Base-by-base conservation (phyloP, 2,329 filamentous ascomycete species). In the Calonectria honghensis region DNA sequence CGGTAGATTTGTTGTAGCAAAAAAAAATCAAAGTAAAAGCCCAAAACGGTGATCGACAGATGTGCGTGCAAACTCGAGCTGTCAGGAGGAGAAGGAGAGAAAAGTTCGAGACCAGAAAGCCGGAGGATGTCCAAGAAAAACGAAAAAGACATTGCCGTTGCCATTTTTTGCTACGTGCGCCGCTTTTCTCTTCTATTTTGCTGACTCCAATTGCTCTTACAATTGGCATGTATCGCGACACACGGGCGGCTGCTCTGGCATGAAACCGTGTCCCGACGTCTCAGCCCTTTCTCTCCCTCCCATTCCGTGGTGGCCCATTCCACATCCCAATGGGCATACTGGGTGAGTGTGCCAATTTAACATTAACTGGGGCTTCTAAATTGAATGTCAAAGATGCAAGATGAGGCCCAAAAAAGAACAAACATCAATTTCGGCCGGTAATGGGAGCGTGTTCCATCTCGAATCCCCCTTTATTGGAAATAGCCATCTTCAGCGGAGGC, bases 211-310 rank as follows among this genome's bases (percentile, higher is more conserved):
- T 45, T 72, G 31, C 52, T 31, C 45, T 64, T 11, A 27, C 68
- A 31, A 31, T 41, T 74, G 72, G 72, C 63, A 74, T 74, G 72
- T 54, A 73, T 74, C 72, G 63, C 68, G 63, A 68, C 68, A 68
- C 68, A 71, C 52, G 63, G 63, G 24, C 32, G 63, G 16, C 45
- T 48, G 20, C 68, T 63, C 63, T 74, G 72, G 72, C 54, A 74
- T 74, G 72, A 57, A 69, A 72, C 68, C 72, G 72, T 48, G 72
- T 71, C 41, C 31, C 27, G 32, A 57, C 27, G 72, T 73, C 72
- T 73, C 72, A 72, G 61, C 61, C 61, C 41, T 48, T 39, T 50
- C 37, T 48, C 35, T 61, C 39, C 72, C 72, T 51, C 52, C 61
- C 32, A 70, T 61, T 61, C 50, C 39, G 24, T 45, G 24, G 61